Percentiles rank a stretch among this genome's conserved stretches.
These are phyloP conservation scores for Pseudomonodictys pantanalensis DNA, from an alignment of 495 filamentous ascomycete species.

Conservation along the genomic window DNA sequence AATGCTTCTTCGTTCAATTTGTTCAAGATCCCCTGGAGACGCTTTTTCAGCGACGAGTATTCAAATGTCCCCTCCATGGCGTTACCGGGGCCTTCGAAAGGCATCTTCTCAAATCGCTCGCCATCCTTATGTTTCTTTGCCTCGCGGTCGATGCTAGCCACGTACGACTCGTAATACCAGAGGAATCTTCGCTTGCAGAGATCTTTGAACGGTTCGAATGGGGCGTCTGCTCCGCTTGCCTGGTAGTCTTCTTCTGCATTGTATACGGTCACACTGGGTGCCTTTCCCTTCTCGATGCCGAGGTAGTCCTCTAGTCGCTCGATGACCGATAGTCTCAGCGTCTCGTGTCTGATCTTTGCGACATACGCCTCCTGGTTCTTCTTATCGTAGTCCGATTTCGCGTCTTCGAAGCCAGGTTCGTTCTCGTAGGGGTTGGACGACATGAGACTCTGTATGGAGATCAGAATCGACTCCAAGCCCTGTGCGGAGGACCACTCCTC, in stretches of 20 bases:
- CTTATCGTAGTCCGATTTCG: slow-evolving; percentile 64
- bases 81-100: slow-evolving; percentile 78
- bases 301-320: slow-evolving; percentile 79
- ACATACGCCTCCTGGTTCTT: slow-evolving; percentile 76
- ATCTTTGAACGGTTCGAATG: slow-evolving; percentile 81
- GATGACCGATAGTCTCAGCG: slow-evolving; percentile 80
- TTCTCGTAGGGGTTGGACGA: slow-evolving; percentile 93
- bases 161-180: slow-evolving; percentile 92
- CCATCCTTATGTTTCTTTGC: slow-evolving; percentile 58
- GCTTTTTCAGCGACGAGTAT: slow-evolving; percentile 68
- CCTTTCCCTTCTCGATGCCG: slow-evolving; percentile 55
- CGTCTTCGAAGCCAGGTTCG: slow-evolving; percentile 87
- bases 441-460: slow-evolving; percentile 96
- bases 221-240: slow-evolving; percentile 51
- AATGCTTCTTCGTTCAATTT: slow-evolving; percentile 69
- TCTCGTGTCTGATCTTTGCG: slow-evolving; percentile 93
- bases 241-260: slow-evolving; percentile 53
- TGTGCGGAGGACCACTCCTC: slow-evolving; percentile 97
- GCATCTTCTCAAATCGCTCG: slow-evolving; percentile 68
- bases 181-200: slow-evolving; percentile 87
- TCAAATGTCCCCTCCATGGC: slow-evolving; percentile 84
- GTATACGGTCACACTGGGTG: slow-evolving; percentile 44
- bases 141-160: slow-evolving; percentile 63
- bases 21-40: slow-evolving; percentile 63
- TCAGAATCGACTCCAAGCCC: slow-evolving; percentile 86